Evolutionary conservation across 257 asterid genomes (phyloP), one percentile per base, ranked within the genome.

Genomic region (Lavandula angustifolia): DNA sequence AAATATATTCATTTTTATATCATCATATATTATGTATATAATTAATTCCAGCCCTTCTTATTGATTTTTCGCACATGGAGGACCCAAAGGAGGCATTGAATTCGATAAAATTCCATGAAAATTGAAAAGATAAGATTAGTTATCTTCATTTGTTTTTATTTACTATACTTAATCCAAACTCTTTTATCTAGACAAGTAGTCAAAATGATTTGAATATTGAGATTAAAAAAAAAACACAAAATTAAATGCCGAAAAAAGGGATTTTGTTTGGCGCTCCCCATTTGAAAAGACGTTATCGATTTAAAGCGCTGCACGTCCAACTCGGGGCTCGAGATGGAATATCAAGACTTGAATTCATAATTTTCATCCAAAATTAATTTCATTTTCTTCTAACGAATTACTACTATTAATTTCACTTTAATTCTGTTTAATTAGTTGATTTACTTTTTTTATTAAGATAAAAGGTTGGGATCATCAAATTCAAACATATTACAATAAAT

Each of bases 11-110:
- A 50, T 65, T 46, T 40, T 50, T 35, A 68, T 34, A 35, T 9
- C 9, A 10, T 22, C 27, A 22, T 22, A 10, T 13, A 37, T 10
- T 33, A 16, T 58, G 35, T 9, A 29, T 9, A 29, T 37, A 57
- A n/a, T 10, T 3, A 57, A 22, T 29, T 60, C 51, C 5, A 22
- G 27, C 27, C 27, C 2, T 22, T 54, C 34, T 14, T 22, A 0
- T 10, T 7, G 7, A 32, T 59, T 65, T 42, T 64, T 53, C 43
- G 61, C 85, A 84, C 81, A 68, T 75, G 79, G 75, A 48, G 56
- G 46, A 56, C 52, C 29, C 48, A 27, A 56, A 43, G 46, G 67
- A 80, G 69, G 40, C 73, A 22, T 22, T 22, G 27, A 22, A 22
- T 22, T 22, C 27, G 27, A 22, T 22, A 22, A 22, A 22, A 22